Evolutionary conservation across 169 alveolate genomes (phyloP), one percentile per base, ranked within the genome.

Genomic region (Theileria parva): DNA sequence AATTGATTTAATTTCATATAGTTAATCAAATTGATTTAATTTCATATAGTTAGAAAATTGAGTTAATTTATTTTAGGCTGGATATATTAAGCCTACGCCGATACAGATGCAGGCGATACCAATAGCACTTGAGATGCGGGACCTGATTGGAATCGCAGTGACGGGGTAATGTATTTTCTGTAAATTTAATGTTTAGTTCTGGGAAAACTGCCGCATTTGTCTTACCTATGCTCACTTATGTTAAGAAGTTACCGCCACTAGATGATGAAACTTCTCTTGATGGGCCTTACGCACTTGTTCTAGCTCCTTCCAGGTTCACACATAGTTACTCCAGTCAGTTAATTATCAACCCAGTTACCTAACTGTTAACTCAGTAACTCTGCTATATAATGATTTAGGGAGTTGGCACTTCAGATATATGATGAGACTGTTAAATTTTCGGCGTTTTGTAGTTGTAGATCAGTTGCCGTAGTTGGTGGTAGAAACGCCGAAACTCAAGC

Each of bases 51-150:
- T 32, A 32, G n/a, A 32, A 2, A 32, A 2, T 5, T 32, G 5
- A 32, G 37, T 32, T 32, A 32, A 32, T 32, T 2, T 2, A 32
- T 13, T 63, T 27, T 61, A 51, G 84, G 92, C 87, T 57, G 89
- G 88, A 13, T 94, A 89, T 84, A 91, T 70, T 37, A 80, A 89
- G 27, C 99, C 99, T 0, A 97, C 98, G 34, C 97, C 99, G n/a
- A 97, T 97, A 28, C 97, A 97, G 74, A 97, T 97, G 99, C 98
- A 97, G 79, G 96, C 98, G 2, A 95, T 97, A 30, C 99, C 99
- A 7, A 94, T 97, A 13, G 98, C 97, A 0, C 80, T 95, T 37
- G 94, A 94, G 61, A 87, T 90, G 88, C 84, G 98, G 60, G 99
- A 98, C 89, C 77, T 98, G 80, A 96, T 98, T n/a, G 99, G 99